Percentiles rank a stretch among this genome's conserved stretches.
phyloP scores from a whole-genome alignment of 2,329 filamentous ascomycete genomes.

The Penicillium sp. region DNA sequence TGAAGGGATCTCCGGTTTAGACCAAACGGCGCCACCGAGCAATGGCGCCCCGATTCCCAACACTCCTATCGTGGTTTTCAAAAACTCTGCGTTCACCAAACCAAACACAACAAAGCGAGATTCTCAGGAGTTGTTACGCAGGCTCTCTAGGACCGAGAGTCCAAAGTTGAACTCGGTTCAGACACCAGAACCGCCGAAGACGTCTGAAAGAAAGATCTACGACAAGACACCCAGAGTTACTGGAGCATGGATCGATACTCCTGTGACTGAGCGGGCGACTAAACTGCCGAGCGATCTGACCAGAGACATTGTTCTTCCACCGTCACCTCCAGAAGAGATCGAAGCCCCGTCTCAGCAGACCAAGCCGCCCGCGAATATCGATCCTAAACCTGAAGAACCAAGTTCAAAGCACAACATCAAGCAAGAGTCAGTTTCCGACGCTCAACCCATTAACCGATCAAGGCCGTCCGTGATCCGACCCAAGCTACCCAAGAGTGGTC shows the following conservation, averaged over 20 bases:
- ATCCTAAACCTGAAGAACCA: not conserved
- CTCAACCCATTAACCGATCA: constrained; percentile 12
- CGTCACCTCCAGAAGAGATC: constrained; percentile 5
- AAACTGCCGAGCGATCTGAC: constrained; percentile 23
- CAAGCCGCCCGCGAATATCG: not conserved
- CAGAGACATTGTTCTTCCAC: constrained; percentile 23
- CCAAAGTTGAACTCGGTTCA: constrained; percentile 29
- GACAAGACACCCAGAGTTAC: constrained; percentile 44
- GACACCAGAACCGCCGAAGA: constrained; percentile 34
- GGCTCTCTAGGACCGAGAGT: constrained; percentile 37
- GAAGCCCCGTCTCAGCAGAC: constrained; percentile 4
- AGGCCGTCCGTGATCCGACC: constrained; percentile 31
- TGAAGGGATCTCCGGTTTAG: constrained; percentile 10
- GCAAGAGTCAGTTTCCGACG: constrained; percentile 1
- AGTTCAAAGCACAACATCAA: not conserved
- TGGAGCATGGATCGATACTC: constrained; percentile 47
- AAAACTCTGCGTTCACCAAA: constrained; percentile 29
- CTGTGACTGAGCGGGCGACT: constrained; percentile 36
- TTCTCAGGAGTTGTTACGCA: constrained; percentile 42
- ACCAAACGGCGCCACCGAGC: constrained; percentile 12
- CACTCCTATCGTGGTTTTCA: constrained; percentile 37
- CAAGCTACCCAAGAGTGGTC: constrained; percentile 39
- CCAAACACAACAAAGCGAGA: constrained; percentile 31
- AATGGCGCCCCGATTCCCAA: constrained; percentile 34
- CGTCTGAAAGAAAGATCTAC: constrained; percentile 30